Conservation (phyloP, 1,139 yeast species). For the Wickerhamiella infanticola region DNA sequence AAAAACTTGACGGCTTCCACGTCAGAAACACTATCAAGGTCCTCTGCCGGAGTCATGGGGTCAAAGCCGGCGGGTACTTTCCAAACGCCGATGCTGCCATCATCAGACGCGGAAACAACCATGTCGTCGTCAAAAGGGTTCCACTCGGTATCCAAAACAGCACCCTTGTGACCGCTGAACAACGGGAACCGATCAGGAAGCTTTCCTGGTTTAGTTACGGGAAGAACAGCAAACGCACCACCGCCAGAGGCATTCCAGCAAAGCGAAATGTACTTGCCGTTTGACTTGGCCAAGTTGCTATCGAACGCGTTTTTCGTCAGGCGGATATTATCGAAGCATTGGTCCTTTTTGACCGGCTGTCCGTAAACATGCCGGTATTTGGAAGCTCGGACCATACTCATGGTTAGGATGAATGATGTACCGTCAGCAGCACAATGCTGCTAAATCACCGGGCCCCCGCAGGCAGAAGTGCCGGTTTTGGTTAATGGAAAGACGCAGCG, state of each 20-base stretch:
- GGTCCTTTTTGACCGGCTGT: constrained; percentile 75
- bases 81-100: constrained; percentile 80
- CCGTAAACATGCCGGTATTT: constrained; percentile 94
- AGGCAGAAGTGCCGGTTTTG: too few relatives aligned
- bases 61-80: constrained; percentile 68
- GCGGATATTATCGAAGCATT: constrained; percentile 68
- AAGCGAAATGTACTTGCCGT: constrained; percentile 71
- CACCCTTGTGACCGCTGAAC: constrained; percentile 90
- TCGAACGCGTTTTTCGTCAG: constrained; percentile 77
- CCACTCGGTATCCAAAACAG: constrained; percentile 87
- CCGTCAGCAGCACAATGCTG: too few relatives aligned
- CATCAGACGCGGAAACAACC: constrained; percentile 81
- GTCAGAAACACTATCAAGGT: constrained; percentile 41
- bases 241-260: constrained; percentile 96
- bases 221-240: constrained; percentile 91
- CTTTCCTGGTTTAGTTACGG: constrained; percentile 75
- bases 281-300: constrained; percentile 68
- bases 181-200: constrained; percentile 87
- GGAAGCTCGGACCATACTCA: constrained; percentile 67
- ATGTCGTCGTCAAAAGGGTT: constrained; percentile 72
- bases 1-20: constrained; percentile 53
- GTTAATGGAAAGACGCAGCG: too few relatives aligned
- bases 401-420: constrained; percentile 1
- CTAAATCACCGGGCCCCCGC: too few relatives aligned
- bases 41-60: constrained; percentile 45